phyloP scores from a whole-genome alignment of 768 basidiomycete genomes.

The Lepiota brunneoincarnata region DNA sequence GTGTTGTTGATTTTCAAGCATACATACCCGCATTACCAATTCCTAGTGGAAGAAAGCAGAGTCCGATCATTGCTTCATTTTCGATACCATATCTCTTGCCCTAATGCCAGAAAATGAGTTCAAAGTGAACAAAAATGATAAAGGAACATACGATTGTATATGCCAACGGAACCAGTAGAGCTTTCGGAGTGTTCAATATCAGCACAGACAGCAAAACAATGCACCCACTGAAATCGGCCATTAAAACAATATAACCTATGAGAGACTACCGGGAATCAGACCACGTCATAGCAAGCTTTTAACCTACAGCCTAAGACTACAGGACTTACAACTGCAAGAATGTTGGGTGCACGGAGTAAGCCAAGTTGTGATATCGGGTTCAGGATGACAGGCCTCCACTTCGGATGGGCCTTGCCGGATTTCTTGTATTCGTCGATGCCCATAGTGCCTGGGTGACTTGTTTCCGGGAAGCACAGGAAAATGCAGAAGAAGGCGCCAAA shows the following conservation, averaged over 20 bases:
- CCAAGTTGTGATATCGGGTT: conserved; percentile 51
- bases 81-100: conserved; percentile 53
- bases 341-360: conserved; percentile 53
- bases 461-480: conserved; percentile 55
- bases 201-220: too few species aligned
- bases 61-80: conserved; percentile 56
- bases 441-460: conserved; percentile 56
- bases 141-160: conserved; percentile 58
- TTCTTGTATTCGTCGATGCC: conserved; percentile 47
- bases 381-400: conserved; percentile 35
- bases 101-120: conserved; percentile 28
- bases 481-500: conserved; percentile 40
- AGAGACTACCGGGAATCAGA: conserved; percentile 10
- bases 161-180: conserved; percentile 57
- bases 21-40: conserved; percentile 55
- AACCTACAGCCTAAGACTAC: neutral
- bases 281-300: neutral
- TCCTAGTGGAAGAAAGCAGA: conserved; percentile 59
- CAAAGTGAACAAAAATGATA: neutral
- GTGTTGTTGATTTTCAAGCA: neutral
- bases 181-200: conserved; percentile 19
- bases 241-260: conserved; percentile 22
- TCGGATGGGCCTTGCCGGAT: conserved; percentile 14
- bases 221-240: conserved; percentile 36
- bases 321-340: conserved; percentile 44